Percentiles rank a stretch among this genome's conserved stretches.
These are phyloP conservation scores for Kodamaea restingae DNA, from an alignment of 805 yeast genomes.

Conservation along the genomic window DNA sequence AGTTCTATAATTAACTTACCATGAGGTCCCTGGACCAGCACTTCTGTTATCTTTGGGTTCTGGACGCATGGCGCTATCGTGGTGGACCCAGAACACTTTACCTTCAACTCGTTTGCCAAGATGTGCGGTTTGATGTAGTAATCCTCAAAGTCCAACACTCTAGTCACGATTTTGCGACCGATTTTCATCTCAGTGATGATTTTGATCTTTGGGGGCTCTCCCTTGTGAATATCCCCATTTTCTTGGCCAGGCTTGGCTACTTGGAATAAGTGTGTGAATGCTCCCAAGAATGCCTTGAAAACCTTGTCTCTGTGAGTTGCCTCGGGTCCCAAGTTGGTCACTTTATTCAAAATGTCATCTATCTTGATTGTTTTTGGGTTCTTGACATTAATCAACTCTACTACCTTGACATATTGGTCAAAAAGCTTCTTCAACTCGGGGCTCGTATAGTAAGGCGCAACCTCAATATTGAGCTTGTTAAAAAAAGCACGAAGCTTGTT, in stretches of 20 bases:
- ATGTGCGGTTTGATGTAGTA: conserved; percentile 62
- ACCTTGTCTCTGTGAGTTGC: conserved; percentile 41
- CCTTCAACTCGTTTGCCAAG: conserved; percentile 65
- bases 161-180: conserved; percentile 78
- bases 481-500: conserved; percentile 45
- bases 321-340: conserved; percentile 31
- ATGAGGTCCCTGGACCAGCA: conserved; percentile 91
- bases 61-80: conserved; percentile 61
- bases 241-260: conserved; percentile 45
- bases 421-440: conserved; percentile 53
- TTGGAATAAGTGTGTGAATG: conserved; percentile 48
- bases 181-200: conserved; percentile 71
- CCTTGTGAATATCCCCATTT: conserved; percentile 45
- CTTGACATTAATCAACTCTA: conserved; percentile 47
- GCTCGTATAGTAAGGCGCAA: conserved; percentile 44
- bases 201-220: conserved; percentile 61
- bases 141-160: conserved; percentile 63
- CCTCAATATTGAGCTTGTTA: conserved; percentile 36
- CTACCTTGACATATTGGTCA: conserved; percentile 50
- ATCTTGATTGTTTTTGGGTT: conserved; percentile 53
- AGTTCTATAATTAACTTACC: conserved; percentile 56
- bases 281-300: conserved; percentile 41
- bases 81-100: conserved; percentile 85
- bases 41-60: conserved; percentile 57
- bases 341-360: conserved; percentile 50